These are phyloP conservation scores for Fusarium sp. DNA, from an alignment of 2,329 filamentous ascomycete genomes.

Conservation along the genomic window DNA sequence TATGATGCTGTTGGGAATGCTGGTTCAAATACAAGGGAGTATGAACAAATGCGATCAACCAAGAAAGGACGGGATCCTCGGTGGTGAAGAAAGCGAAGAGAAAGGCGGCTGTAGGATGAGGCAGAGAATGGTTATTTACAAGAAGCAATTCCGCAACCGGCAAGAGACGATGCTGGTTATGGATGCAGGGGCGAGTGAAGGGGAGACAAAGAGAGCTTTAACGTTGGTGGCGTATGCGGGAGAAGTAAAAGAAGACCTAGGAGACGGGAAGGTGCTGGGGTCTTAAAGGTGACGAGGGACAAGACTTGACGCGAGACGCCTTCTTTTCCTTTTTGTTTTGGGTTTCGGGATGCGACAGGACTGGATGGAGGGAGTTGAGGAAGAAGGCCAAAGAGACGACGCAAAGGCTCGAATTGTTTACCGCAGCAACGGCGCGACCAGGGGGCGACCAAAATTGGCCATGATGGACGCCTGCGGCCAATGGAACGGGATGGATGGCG, in stretches of 20 bases:
- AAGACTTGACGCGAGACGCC: constrained; percentile 23
- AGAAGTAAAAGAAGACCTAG: constrained; percentile 11
- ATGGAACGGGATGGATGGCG: constrained; percentile 31
- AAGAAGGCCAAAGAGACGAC: constrained; percentile 17
- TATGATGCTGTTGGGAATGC: constrained; percentile 24
- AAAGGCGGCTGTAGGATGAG: constrained; percentile 16
- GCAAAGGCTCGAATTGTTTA: constrained; percentile 48
- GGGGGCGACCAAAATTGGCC: constrained; percentile 17
- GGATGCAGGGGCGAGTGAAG: constrained; percentile 34
- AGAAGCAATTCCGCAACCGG: constrained; percentile 42
- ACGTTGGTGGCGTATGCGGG: constrained; percentile 22
- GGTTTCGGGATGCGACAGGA: constrained; percentile 24
- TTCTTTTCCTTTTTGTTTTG: constrained; percentile 29
- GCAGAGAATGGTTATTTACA: constrained; percentile 30
- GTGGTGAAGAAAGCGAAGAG: constrained; percentile 3
- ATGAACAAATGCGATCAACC: constrained; percentile 18
- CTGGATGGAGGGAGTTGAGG: constrained; percentile 23
- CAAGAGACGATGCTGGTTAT: constrained; percentile 33
- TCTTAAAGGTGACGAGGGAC: constrained; percentile 10
- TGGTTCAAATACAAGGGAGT: constrained; percentile 12
- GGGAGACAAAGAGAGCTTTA: constrained; percentile 13
- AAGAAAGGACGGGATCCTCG: constrained; percentile 20
- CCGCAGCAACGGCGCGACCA: constrained; percentile 52
- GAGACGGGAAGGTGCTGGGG: background rate
- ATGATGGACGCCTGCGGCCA: constrained; percentile 26